phyloP scores from a whole-genome alignment of 495 filamentous ascomycete species.

The Ramalina intermedia region DNA sequence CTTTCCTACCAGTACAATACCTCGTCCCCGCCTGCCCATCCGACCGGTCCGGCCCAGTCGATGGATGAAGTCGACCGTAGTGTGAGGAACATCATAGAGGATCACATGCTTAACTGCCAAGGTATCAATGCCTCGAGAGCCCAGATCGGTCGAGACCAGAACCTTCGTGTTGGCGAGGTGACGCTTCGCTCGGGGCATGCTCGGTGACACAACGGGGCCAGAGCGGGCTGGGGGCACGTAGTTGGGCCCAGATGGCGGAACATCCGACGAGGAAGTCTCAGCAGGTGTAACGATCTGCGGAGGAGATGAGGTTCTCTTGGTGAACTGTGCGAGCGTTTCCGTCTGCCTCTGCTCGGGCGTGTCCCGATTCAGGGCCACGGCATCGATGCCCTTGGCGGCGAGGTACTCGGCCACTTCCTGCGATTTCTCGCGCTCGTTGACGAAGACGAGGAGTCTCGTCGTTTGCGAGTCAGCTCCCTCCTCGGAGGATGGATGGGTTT shows the following conservation, averaged over 20 bases:
- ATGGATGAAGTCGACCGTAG: conserved; percentile 93
- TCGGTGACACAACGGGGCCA: not conserved
- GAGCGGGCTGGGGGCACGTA: conserved; percentile 4
- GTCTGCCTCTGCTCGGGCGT: conserved; percentile 55
- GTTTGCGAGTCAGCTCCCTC: conserved; percentile 35
- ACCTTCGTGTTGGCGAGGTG: conserved; percentile 62
- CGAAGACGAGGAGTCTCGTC: conserved; percentile 88
- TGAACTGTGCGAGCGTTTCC: conserved; percentile 66
- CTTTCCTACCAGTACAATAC: conserved; percentile 79
- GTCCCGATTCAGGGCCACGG: conserved; percentile 68
- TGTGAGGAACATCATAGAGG: conserved; percentile 89
- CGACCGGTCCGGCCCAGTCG: conserved; percentile 79
- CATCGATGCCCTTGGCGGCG: conserved; percentile 70
- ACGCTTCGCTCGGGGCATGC: conserved; percentile 15
- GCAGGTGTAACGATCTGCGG: conserved; percentile 3
- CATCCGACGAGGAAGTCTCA: conserved; percentile 6
- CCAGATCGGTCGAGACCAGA: conserved; percentile 84
- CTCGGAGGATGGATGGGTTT: not conserved
- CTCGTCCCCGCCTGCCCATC: conserved; percentile 83
- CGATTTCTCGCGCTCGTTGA: conserved; percentile 89
- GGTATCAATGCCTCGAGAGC: conserved; percentile 87
- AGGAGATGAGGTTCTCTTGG: conserved; percentile 17
- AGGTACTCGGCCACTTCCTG: conserved; percentile 69
- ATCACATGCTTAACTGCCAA: conserved; percentile 82
- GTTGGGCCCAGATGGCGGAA: conserved; percentile 13